Percentiles rank a stretch among this genome's conserved stretches.
Evolutionary conservation across 2,329 filamentous ascomycete genomes (phyloP).

Genomic region (Epicoccum nigrum): DNA sequence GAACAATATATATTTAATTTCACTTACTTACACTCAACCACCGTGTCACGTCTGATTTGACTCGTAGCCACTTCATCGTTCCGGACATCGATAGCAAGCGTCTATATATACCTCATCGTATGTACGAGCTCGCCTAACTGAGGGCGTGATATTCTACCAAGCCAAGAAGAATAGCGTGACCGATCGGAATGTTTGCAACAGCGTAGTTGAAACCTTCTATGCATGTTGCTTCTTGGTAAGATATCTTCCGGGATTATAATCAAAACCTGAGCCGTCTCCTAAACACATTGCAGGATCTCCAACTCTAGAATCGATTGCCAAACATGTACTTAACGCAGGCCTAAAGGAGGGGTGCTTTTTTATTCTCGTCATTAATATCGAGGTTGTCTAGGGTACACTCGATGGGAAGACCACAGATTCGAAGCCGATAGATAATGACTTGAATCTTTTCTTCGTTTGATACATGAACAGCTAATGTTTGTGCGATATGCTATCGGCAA

Average conservation of each 20-base stretch:
- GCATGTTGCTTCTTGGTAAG: background rate
- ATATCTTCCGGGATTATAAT: background rate
- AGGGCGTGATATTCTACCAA: background rate
- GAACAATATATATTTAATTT: conserved; percentile 28
- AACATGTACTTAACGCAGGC: background rate
- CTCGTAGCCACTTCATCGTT: background rate
- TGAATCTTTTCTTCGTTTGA: too few relatives aligned
- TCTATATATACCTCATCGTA: too few relatives aligned
- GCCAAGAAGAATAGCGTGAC: background rate
- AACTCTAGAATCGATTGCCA: background rate
- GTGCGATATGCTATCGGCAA: too few relatives aligned
- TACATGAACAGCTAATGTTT: too few relatives aligned
- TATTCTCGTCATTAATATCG: conserved; percentile 7
- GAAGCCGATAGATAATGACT: too few relatives aligned
- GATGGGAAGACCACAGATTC: too few relatives aligned
- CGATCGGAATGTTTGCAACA: background rate
- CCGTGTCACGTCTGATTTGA: background rate
- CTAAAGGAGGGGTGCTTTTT: background rate
- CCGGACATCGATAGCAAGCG: too few relatives aligned
- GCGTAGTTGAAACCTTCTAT: background rate
- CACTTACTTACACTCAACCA: too few relatives aligned
- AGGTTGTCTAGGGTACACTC: too few relatives aligned
- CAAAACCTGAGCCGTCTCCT: background rate
- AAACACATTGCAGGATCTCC: background rate
- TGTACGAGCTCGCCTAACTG: background rate